phyloP scores from a whole-genome alignment of 1,284 basidiomycete genomes.

The Agaricales sp. region DNA sequence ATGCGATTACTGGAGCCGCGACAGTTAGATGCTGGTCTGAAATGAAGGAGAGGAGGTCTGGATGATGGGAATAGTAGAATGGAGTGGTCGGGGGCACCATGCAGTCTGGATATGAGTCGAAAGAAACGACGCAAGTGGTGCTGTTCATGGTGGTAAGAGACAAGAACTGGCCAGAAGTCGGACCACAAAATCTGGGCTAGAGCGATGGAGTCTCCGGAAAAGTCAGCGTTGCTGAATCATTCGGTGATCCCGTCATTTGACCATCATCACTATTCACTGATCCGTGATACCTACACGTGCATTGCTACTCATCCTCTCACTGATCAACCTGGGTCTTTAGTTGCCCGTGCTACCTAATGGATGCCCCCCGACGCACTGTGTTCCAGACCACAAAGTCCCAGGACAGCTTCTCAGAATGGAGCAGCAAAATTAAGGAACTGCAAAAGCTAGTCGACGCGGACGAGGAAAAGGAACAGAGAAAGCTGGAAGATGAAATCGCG shows the following conservation, averaged over 20 bases:
- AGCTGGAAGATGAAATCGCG: constrained; percentile 67
- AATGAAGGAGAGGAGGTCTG: constrained; percentile 46
- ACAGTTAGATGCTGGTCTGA: constrained; percentile 73
- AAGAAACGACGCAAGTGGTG: background rate
- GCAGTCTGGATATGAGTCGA: background rate
- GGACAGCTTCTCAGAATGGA: constrained; percentile 66
- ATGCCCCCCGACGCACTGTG: background rate
- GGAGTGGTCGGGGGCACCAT: constrained; percentile 20
- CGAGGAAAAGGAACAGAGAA: constrained; percentile 62
- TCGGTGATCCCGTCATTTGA: constrained; percentile 4
- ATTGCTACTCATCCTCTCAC: no score
- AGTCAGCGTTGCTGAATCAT: constrained; percentile 4
- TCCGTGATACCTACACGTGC: no score
- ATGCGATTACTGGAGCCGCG: constrained; percentile 70
- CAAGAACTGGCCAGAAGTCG: background rate
- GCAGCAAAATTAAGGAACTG: constrained; percentile 65
- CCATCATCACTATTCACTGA: no score
- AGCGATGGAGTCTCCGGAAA: constrained; percentile 1
- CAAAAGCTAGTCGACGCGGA: constrained; percentile 72
- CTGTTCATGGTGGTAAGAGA: background rate
- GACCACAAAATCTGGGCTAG: background rate
- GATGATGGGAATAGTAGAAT: constrained; percentile 52
- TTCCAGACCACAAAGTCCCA: constrained; percentile 32
- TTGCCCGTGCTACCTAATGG: no score
- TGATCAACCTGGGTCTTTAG: no score